A percentile compares a stretch with the other conserved stretches of the same genome.
phyloP scores from a whole-genome alignment of 768 basidiomycete genomes.

The Cystofilobasidium macerans region DNA sequence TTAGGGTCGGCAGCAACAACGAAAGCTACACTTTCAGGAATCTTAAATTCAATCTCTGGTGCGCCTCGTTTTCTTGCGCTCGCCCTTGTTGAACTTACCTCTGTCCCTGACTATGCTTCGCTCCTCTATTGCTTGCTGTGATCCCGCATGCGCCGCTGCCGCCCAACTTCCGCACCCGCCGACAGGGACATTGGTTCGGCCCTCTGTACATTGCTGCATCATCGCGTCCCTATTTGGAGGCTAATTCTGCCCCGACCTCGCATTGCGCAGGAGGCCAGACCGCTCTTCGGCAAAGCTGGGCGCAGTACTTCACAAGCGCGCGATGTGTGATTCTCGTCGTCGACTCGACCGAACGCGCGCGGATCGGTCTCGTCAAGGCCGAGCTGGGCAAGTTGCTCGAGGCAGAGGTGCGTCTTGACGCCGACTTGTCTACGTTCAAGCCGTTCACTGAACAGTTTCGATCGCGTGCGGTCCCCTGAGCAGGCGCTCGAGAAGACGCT shows the following conservation, averaged over 20 bases:
- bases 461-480: too few relatives aligned
- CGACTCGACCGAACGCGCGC: conserved; percentile 24
- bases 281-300: conserved; percentile 16
- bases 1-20: conserved; percentile 16
- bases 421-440: too few relatives aligned
- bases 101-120: too few relatives aligned
- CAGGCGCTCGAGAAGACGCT: background rate
- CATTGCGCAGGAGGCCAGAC: conserved; percentile 19
- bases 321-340: conserved; percentile 21
- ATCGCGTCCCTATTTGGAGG: background rate
- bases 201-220: background rate
- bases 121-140: too few relatives aligned
- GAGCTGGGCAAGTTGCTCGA: conserved; percentile 19
- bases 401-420: conserved; percentile 9
- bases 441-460: background rate
- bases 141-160: background rate
- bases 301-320: conserved; percentile 6
- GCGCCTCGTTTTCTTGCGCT: background rate
- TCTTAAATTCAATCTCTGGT: conserved; percentile 20
- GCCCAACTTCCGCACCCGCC: background rate
- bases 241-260: background rate
- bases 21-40: conserved; percentile 15
- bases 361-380: conserved; percentile 13
- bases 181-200: background rate
- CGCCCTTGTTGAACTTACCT: background rate